Conservation (phyloP, 2,329 filamentous ascomycete genomes). For the Fusarium praegraminearum region DNA sequence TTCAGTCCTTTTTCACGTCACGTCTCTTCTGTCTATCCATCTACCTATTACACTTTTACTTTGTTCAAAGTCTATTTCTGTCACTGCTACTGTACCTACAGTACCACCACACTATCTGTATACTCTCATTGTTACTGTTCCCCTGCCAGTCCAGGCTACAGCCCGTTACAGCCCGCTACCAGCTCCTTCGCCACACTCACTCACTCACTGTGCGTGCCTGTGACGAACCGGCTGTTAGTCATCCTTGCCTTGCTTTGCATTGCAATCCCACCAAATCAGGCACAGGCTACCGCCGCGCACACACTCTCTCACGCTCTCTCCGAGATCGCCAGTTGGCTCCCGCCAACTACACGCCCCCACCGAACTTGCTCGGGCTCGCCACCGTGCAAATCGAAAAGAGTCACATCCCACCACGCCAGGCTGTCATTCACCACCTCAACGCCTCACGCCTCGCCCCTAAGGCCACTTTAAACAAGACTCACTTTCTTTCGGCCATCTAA, state of each 20-base stretch:
- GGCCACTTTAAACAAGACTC: slow-evolving; percentile 53
- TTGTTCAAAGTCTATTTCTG: slow-evolving; percentile 29
- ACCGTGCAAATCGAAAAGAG: slow-evolving; percentile 53
- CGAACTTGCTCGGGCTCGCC: slow-evolving; percentile 52
- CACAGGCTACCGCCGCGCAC: slow-evolving; percentile 48
- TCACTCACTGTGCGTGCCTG: slow-evolving; percentile 17
- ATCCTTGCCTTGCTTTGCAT: slow-evolving; percentile 30
- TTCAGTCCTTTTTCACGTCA: slow-evolving; percentile 15
- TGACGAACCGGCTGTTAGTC: slow-evolving; percentile 44
- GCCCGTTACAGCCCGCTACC: slow-evolving; percentile 39
- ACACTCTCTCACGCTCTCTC: slow-evolving; percentile 52
- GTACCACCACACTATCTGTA: slow-evolving; percentile 7
- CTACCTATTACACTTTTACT: slow-evolving; percentile 14
- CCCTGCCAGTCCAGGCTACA: slow-evolving; percentile 44
- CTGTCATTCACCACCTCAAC: slow-evolving; percentile 44
- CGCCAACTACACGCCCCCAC: slow-evolving; percentile 48
- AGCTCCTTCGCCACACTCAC: slow-evolving; percentile 46
- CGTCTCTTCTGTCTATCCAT: slow-evolving; percentile 1
- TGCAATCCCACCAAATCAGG: slow-evolving; percentile 28
- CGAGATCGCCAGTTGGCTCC: slow-evolving; percentile 55
- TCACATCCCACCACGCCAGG: slow-evolving; percentile 52
- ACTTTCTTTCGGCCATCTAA: slow-evolving; percentile 46
- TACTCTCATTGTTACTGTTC: slow-evolving; percentile 20
- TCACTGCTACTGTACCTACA: slow-evolving; percentile 4
- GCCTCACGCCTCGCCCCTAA: slow-evolving; percentile 52